Evolutionary conservation across 352 stramenopile genomes (phyloP), one percentile per base, ranked within the genome.

Genomic region (Pythium coloratum): DNA sequence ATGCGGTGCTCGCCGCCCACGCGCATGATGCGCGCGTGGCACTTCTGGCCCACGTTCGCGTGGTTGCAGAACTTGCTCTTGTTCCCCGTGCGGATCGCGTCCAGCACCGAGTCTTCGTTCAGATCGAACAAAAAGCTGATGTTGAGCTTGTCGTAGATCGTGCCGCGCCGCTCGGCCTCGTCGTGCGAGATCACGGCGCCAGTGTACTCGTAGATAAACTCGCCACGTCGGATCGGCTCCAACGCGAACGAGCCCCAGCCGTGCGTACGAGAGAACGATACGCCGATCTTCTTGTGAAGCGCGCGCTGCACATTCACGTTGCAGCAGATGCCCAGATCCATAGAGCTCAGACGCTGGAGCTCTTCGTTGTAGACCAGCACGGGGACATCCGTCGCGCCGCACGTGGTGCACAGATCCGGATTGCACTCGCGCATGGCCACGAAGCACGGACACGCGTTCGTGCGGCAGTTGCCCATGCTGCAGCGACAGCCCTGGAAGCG

Each of bases 51-150:
- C 1, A 80, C 75, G 10, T 64, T 60, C 0, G 70, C 64, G 66
- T 98, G 90, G 67, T 97, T 96, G 13, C 88, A 82, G 62, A 96
- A 98, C 59, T 94, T 89, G 59, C 81, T 91, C 71, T 98, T 97
- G 79, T 98, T 98, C 28, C 95, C 93, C 34, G 88, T 88, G 26
- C 88, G 83, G 28, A 92, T 78, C 1, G 93, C 92, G 67, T 98
- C 95, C 28, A 98, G 67, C 28, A 92, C 82, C 26, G 78, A 81
- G 33, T 98, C 92, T 12, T 89, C 84, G 56, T 92, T 96, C 42
- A 97, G 60, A 72, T 98, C 91, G 69, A 98, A 98, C 24, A 98
- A 59, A 61, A 96, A 98, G 18, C 78, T 88, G 67, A 78, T 86
- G 59, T 89, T 84, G 42, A 81, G 68, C 70, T 85, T 86, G 71